phyloP scores from a whole-genome alignment of 805 yeast species.

The Candida quercuum region DNA sequence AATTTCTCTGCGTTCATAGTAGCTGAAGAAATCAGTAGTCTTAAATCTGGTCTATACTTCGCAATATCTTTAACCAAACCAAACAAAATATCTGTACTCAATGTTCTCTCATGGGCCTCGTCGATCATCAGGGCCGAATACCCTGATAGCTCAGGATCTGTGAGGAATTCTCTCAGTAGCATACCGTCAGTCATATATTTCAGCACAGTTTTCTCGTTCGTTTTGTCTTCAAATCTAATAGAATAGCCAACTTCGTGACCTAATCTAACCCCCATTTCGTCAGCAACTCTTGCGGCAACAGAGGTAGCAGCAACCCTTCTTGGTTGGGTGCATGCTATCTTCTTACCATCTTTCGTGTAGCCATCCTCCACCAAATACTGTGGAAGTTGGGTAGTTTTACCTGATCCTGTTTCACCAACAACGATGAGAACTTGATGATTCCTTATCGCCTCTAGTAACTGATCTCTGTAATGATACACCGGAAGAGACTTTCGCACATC shows the following conservation, averaged over 20 bases:
- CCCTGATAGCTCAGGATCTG: constrained; percentile 60
- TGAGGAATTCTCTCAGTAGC: constrained; percentile 76
- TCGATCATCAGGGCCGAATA: constrained; percentile 89
- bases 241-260: constrained; percentile 89
- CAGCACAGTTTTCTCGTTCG: constrained; percentile 58
- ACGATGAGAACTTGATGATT: constrained; percentile 65
- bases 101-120: constrained; percentile 95
- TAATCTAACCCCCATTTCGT: constrained; percentile 75
- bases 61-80: constrained; percentile 74
- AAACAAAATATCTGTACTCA: constrained; percentile 80
- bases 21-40: constrained; percentile 84
- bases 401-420: constrained; percentile 90
- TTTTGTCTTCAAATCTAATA: constrained; percentile 79
- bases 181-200: constrained; percentile 97
- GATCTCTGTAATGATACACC: constrained; percentile 57
- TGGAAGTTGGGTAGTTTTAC: constrained; percentile 91
- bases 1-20: constrained; percentile 89
- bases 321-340: constrained; percentile 88
- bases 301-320: constrained; percentile 92
- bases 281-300: constrained; percentile 88
- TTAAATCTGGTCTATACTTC: constrained; percentile 60
- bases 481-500: constrained; percentile 65
- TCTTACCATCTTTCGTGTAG: constrained; percentile 51
- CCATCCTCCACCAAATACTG: constrained; percentile 85
- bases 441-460: constrained; percentile 53